phyloP scores from a whole-genome alignment of 1,139 yeast genomes.

The Zygosaccharomyces sapae region DNA sequence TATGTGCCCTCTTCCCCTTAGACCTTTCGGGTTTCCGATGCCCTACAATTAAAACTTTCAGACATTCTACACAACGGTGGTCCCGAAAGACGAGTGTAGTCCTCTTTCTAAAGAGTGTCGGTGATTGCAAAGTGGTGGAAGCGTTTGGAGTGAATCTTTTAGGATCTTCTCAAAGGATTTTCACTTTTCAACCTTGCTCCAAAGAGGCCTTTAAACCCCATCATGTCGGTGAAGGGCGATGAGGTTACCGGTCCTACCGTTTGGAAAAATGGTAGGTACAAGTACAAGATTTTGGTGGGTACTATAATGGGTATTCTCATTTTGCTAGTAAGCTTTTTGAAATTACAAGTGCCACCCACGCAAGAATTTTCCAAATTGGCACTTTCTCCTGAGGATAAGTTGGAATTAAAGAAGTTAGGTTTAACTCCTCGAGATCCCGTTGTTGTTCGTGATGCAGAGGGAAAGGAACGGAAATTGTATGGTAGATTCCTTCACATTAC shows the following conservation, averaged over 20 bases:
- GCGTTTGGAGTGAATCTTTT: background rate
- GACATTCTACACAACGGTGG: background rate
- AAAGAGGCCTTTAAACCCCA: background rate
- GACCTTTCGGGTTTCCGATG: background rate
- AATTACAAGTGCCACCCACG: background rate
- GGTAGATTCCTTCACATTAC: constrained; percentile 83
- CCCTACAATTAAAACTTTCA: background rate
- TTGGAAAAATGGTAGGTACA: background rate
- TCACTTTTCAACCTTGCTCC: background rate
- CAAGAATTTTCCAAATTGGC: background rate
- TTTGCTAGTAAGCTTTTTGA: background rate
- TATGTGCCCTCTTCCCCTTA: background rate
- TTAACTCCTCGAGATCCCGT: constrained; percentile 40
- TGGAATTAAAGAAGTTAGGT: constrained; percentile 33
- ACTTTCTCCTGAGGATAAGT: constrained; percentile 1
- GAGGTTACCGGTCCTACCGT: background rate
- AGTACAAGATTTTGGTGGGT: background rate
- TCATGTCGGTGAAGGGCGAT: constrained; percentile 1
- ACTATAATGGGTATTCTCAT: background rate
- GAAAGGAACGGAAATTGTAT: constrained; percentile 38
- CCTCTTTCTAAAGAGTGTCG: background rate
- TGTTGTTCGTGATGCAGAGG: constrained; percentile 19
- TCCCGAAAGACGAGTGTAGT: background rate
- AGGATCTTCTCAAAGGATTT: background rate
- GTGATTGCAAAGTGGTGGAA: background rate